Conservation (phyloP, 2,329 filamentous ascomycete genomes). For the Talaromyces funiculosus region DNA sequence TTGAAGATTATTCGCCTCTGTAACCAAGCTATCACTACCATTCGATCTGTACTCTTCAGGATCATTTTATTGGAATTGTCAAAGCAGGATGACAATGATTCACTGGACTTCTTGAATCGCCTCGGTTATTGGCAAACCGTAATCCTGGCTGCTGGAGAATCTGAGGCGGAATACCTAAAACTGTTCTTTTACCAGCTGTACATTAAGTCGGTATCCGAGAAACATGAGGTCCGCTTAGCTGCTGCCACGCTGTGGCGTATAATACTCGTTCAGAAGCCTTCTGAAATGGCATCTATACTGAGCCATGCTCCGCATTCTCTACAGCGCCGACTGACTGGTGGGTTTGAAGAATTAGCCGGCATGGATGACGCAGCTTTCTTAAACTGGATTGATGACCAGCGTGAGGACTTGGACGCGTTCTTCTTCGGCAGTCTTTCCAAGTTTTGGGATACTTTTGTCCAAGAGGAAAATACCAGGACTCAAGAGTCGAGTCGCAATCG, state of each 20-base stretch:
- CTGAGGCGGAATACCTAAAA: constrained; percentile 74
- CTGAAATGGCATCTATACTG: constrained; percentile 70
- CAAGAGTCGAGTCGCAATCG: constrained; percentile 68
- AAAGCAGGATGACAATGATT: constrained; percentile 68
- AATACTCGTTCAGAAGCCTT: constrained; percentile 85
- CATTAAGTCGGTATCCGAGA: constrained; percentile 70
- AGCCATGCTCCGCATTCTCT: constrained; percentile 65
- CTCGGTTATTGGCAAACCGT: constrained; percentile 95
- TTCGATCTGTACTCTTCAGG: constrained; percentile 71
- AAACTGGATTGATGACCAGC: constrained; percentile 78
- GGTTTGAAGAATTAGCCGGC: constrained; percentile 78
- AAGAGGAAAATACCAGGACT: constrained; percentile 71
- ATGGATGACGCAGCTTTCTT: constrained; percentile 86
- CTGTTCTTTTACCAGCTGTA: constrained; percentile 92
- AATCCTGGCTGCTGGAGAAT: constrained; percentile 69
- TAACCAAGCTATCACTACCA: constrained; percentile 69
- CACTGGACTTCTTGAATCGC: constrained; percentile 70
- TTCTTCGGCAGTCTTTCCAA: constrained; percentile 78
- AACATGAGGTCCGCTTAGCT: constrained; percentile 62
- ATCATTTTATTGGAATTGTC: constrained; percentile 76
- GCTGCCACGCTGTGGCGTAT: constrained; percentile 87
- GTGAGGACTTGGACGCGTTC: constrained; percentile 68
- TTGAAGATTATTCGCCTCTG: constrained; percentile 90
- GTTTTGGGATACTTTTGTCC: constrained; percentile 83
- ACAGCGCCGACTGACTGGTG: constrained; percentile 64